phyloP scores from a whole-genome alignment of 1,139 yeast genomes.

The Magnusiomyces suaveolens region DNA sequence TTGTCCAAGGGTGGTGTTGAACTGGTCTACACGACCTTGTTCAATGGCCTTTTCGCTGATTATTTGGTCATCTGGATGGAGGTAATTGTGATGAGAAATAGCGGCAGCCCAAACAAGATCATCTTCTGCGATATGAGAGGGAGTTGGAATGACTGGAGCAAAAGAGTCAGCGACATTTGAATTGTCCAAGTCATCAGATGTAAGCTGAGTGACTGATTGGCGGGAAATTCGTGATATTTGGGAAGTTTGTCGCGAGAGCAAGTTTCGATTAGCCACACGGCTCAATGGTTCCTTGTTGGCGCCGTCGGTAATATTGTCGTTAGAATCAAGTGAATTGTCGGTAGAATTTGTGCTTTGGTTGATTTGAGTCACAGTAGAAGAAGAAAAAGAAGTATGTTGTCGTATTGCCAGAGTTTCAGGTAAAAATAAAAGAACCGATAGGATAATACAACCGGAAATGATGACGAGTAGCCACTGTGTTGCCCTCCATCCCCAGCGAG shows the following conservation, averaged over 20 bases:
- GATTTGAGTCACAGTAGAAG: too few relatives aligned
- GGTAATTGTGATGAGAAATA: not conserved
- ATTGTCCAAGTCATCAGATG: not conserved
- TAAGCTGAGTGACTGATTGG: not conserved
- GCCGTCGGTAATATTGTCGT: too few relatives aligned
- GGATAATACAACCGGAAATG: conserved; percentile 46
- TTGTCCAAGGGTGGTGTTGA: not conserved
- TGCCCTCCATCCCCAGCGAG: conserved; percentile 78
- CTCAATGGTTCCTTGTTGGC: too few relatives aligned
- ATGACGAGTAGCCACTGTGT: conserved; percentile 81
- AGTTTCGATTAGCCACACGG: too few relatives aligned
- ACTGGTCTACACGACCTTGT: not conserved
- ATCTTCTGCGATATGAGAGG: not conserved
- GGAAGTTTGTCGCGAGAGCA: too few relatives aligned
- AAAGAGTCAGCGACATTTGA: conserved; percentile 6
- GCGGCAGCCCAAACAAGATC: not conserved
- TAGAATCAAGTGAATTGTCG: too few relatives aligned
- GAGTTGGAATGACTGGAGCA: conserved; percentile 4
- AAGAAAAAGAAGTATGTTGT: too few relatives aligned
- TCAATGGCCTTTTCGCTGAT: not conserved
- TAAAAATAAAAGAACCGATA: conserved; percentile 44
- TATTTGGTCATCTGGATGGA: not conserved
- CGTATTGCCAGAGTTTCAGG: conserved; percentile 57
- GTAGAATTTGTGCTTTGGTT: too few relatives aligned
- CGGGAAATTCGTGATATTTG: too few relatives aligned